These are phyloP conservation scores for Schrenkiella parvula DNA, from an alignment of 345 rosid genomes.

Conservation along the genomic window DNA sequence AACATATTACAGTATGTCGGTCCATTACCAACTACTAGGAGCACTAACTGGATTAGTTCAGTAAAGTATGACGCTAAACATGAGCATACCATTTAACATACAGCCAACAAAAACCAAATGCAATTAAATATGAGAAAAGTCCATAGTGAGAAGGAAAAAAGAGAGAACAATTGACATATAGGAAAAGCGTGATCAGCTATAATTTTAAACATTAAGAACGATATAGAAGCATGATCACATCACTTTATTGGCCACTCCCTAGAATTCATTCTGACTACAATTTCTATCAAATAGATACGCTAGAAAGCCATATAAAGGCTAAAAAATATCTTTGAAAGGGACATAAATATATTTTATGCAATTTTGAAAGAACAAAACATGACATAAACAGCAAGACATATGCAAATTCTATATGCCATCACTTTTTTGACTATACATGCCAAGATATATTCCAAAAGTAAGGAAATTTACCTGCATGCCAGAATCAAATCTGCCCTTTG, in stretches of 20 bases:
- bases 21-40: neutral
- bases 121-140: neutral
- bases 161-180: neutral
- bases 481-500: conserved; percentile 93
- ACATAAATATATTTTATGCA: neutral
- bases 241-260: neutral
- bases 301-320: neutral
- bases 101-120: neutral
- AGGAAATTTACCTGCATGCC: conserved; percentile 79
- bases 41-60: neutral
- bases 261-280: neutral
- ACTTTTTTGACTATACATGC: conserved; percentile 3
- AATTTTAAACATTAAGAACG: neutral
- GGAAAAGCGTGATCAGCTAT: neutral
- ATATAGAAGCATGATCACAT: neutral
- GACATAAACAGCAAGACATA: neutral
- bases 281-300: neutral
- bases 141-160: neutral
- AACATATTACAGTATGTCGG: neutral
- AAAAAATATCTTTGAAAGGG: neutral
- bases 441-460: conserved; percentile 7
- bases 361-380: neutral
- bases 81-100: neutral
- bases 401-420: conserved; percentile 12
- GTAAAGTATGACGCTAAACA: neutral